These are phyloP conservation scores for Tulasnella calospora DNA, from an alignment of 768 basidiomycete species.

Conservation along the genomic window DNA sequence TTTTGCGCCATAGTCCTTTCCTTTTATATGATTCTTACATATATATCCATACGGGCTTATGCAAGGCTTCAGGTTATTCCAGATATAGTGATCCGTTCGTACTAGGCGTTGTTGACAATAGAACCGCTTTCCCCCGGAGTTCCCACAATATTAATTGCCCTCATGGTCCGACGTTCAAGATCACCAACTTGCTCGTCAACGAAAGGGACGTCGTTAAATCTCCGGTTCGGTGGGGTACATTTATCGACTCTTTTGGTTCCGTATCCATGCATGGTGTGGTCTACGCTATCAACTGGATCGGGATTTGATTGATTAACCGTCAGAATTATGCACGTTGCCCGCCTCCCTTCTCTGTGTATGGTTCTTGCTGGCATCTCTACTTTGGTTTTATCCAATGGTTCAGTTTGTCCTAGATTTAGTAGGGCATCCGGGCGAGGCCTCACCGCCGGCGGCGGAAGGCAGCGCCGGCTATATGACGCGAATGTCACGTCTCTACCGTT, in stretches of 20 bases:
- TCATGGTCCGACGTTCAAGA: slow-evolving; percentile 80
- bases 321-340: too few species aligned
- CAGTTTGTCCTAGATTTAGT: not conserved
- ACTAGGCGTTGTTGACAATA: too few species aligned
- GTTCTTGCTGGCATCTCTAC: not conserved
- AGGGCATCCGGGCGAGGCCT: too few species aligned
- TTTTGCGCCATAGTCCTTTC: too few species aligned
- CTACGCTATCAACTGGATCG: not conserved
- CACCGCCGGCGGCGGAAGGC: too few species aligned
- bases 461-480: too few species aligned
- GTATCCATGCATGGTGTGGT: not conserved
- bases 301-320: not conserved
- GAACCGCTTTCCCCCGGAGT: too few species aligned
- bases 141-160: slow-evolving; percentile 68
- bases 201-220: slow-evolving; percentile 26
- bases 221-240: not conserved
- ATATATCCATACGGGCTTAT: too few species aligned
- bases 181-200: slow-evolving; percentile 66
- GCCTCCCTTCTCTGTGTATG: not conserved
- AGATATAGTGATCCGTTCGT: too few species aligned
- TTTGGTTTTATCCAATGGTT: not conserved
- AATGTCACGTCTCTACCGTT: not conserved
- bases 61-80: too few species aligned
- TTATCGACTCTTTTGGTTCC: not conserved
- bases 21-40: too few species aligned